Base-by-base conservation (phyloP, 2,329 filamentous ascomycete species). In the Alternaria brassicicola region DNA sequence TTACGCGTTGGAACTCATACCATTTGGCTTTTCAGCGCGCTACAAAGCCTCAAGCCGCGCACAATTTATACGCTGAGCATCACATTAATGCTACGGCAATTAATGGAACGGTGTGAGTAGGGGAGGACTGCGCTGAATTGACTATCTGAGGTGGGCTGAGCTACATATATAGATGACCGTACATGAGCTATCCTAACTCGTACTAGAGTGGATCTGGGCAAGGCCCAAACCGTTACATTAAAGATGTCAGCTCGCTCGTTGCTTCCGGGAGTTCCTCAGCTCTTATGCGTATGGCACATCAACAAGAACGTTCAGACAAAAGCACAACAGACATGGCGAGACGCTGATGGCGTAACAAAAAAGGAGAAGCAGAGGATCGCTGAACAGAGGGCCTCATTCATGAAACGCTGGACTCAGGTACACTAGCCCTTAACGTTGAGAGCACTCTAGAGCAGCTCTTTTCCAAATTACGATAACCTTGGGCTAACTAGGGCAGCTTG, bases 281-380 rank as follows among this genome's bases (percentile, higher is more conserved):
- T 58, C 28, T 46, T 62, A 13, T 59, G 52, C 19, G 48, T 62
- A 15, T 62, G 28, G 59, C 36, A 62, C 31, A 59, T 62, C 17
- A 63, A 63, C 48, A 60, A 63, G 35, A 63, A 63, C 50, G 57
- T 63, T 41, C 46, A 57, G 57, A 55, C 60, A 5, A 59, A 63
- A 39, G 60, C 54, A 12, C 47, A 63, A 54, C 56, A 60, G 42
- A 52, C 23, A 13, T 63, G 46, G 56, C 41, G 53, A 43, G 53
- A 59, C 13, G 60, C 57, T 23, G 30, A 63, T 50, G 50, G 52
- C 38, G 17, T n/a, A 17, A 63, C 53, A 12, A 63, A 55, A 50
- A 57, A 59, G 28, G 57, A 54, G 21, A 60, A 60, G 35, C 28
- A 60, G 57, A 57, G 23, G 41, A 59, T 63, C 21, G 35, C 53